A percentile compares a stretch with the other conserved stretches of the same genome.
phyloP scores from a whole-genome alignment of 2,329 filamentous ascomycete genomes.

The Calonectria hawksworthii region DNA sequence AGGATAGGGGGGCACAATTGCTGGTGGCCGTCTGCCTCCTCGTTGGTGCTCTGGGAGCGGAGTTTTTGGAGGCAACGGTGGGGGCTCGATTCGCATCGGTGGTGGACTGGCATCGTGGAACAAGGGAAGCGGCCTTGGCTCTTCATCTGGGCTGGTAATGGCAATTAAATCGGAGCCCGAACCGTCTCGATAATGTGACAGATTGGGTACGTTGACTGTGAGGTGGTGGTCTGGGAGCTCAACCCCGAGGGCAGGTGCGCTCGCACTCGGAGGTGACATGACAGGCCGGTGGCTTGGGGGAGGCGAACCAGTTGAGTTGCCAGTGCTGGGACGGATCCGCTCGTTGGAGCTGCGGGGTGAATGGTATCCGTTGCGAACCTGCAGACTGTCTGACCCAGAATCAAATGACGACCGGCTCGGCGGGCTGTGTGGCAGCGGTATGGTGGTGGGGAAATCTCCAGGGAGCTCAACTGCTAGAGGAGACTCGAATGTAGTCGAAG shows the following conservation, averaged over 20 bases:
- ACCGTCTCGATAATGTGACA: constrained; percentile 69
- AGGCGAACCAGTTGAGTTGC: constrained; percentile 45
- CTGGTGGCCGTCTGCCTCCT: constrained; percentile 50
- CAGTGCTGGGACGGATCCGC: constrained; percentile 53
- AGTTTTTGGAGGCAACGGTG: constrained; percentile 83
- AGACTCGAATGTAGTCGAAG: constrained; percentile 56
- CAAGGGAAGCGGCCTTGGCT: constrained; percentile 57
- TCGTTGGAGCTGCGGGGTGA: constrained; percentile 68
- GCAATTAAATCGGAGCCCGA: constrained; percentile 78
- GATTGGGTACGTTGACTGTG: constrained; percentile 69
- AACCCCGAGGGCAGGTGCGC: constrained; percentile 46
- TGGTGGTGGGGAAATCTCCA: constrained; percentile 64
- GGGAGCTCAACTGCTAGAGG: constrained; percentile 72
- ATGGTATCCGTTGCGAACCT: constrained; percentile 52
- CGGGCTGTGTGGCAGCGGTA: constrained; percentile 53
- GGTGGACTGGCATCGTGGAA: constrained; percentile 50
- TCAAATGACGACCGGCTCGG: constrained; percentile 69
- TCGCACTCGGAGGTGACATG: constrained; percentile 48
- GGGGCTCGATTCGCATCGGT: constrained; percentile 67
- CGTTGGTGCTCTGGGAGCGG: constrained; percentile 71
- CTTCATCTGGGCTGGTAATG: constrained; percentile 72
- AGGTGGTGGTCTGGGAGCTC: constrained; percentile 68
- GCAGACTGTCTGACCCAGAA: constrained; percentile 66
- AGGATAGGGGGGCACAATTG: constrained; percentile 79
- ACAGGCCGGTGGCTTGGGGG: constrained; percentile 46